Evolutionary conservation across 495 filamentous ascomycete species (phyloP).

Genomic region (Lasiosphaeria hispida): DNA sequence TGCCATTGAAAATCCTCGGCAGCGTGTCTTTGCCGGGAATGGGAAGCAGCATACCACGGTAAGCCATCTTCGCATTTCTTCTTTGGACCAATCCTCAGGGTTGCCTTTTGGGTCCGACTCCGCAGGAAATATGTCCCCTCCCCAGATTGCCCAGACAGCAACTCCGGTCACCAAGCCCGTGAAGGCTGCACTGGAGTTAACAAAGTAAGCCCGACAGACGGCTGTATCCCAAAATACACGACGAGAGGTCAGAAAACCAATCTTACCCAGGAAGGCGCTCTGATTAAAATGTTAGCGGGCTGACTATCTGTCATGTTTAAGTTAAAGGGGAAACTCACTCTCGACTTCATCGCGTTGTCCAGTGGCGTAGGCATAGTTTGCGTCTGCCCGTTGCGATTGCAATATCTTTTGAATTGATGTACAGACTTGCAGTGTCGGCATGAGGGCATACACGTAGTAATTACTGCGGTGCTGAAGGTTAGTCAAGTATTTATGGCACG

Average conservation of each 20-base stretch:
- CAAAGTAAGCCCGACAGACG: background rate
- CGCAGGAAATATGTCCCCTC: conserved; percentile 72
- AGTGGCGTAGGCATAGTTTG: conserved; percentile 69
- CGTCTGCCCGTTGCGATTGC: background rate
- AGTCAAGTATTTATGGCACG: too few relatives aligned
- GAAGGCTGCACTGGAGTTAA: conserved; percentile 54
- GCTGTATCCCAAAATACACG: background rate
- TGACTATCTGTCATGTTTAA: background rate
- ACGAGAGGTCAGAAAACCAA: too few relatives aligned
- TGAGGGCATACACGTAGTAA: too few relatives aligned
- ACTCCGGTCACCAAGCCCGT: conserved; percentile 80
- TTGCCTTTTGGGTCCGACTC: conserved; percentile 75
- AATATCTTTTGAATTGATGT: too few relatives aligned
- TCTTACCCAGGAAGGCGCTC: conserved; percentile 56
- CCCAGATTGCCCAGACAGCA: conserved; percentile 80
- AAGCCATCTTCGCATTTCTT: conserved; percentile 74
- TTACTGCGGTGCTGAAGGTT: background rate
- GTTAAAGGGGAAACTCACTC: conserved; percentile 54
- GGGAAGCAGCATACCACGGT: conserved; percentile 56
- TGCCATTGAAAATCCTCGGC: too few relatives aligned
- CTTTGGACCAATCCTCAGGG: conserved; percentile 68
- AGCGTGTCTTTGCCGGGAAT: background rate
- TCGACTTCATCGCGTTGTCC: conserved; percentile 75
- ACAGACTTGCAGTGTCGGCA: too few relatives aligned
- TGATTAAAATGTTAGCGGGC: conserved; percentile 24